These are phyloP conservation scores for Pseudozyma sp. DNA, from an alignment of 1,284 basidiomycete genomes.

Conservation along the genomic window DNA sequence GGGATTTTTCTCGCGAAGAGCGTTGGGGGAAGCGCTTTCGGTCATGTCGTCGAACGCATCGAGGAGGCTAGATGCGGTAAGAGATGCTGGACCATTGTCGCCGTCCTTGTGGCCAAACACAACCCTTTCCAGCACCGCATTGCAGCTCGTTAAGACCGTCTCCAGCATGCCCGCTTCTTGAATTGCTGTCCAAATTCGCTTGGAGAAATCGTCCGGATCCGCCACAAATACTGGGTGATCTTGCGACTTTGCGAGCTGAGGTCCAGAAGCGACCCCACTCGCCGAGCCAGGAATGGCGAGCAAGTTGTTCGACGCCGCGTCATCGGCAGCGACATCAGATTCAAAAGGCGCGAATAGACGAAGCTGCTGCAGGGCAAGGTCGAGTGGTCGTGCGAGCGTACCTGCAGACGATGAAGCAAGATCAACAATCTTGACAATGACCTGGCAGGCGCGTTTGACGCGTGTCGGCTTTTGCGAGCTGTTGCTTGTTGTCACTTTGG, in stretches of 20 bases:
- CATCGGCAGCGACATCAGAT: too few relatives aligned
- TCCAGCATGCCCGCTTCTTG: conserved; percentile 21
- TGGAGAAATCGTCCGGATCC: neutral
- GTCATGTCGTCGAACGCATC: conserved; percentile 34
- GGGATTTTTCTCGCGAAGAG: neutral
- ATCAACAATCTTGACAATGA: conserved; percentile 16
- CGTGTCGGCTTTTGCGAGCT: conserved; percentile 1
- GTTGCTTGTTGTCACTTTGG: conserved; percentile 1
- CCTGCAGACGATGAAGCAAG: neutral
- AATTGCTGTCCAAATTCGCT: conserved; percentile 21
- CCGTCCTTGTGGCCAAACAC: conserved; percentile 15
- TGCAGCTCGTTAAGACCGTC: conserved; percentile 14
- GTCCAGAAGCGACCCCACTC: conserved; percentile 17
- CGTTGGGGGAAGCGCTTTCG: conserved; percentile 14
- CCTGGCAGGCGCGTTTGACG: conserved; percentile 14
- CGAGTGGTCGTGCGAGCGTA: neutral
- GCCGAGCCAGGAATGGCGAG: conserved; percentile 11
- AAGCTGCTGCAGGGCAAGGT: conserved; percentile 25
- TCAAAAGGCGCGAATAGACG: conserved; percentile 3
- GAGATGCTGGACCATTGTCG: conserved; percentile 1
- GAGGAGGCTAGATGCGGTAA: neutral
- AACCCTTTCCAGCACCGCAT: conserved; percentile 11
- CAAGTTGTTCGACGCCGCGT: neutral
- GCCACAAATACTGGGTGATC: neutral
- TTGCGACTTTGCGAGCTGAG: too few relatives aligned